Conservation (phyloP, 805 yeast genomes). For the Wickerhamomyces sydowiorum region DNA sequence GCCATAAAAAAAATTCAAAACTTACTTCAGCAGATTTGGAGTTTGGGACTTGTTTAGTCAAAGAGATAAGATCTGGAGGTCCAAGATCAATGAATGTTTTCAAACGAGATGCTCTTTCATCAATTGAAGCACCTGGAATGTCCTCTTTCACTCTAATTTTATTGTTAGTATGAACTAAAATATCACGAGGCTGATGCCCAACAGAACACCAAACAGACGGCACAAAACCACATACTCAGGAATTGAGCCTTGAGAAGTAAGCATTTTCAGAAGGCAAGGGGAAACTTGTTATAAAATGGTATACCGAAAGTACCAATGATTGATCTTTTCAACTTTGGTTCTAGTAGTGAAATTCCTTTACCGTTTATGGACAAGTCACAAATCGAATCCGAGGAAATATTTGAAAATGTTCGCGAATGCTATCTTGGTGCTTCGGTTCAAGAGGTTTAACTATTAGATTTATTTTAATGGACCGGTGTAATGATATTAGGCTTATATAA, state of each 20-base stretch:
- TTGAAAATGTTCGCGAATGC: too few species aligned
- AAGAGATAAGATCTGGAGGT: constrained; percentile 64
- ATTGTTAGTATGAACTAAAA: constrained; percentile 12
- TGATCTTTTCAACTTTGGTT: too few species aligned
- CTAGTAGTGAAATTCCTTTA: too few species aligned
- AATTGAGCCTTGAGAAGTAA: constrained; percentile 52
- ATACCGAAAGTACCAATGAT: background rate
- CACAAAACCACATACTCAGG: constrained; percentile 43
- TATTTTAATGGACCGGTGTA: too few species aligned
- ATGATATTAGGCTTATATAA: too few species aligned
- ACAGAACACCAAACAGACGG: background rate
- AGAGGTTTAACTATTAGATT: too few species aligned
- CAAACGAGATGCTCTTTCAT: constrained; percentile 58
- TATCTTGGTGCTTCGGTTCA: too few species aligned
- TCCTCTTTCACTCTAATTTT: constrained; percentile 48
- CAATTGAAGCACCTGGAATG: constrained; percentile 50
- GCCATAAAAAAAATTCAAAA: too few species aligned
- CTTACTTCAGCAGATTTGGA: constrained; percentile 30
- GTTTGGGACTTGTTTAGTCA: constrained; percentile 56
- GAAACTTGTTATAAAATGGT: background rate
- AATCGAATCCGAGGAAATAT: too few species aligned
- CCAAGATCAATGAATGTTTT: constrained; percentile 62
- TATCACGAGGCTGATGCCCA: background rate
- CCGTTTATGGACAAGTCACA: too few species aligned
- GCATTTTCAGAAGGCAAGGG: constrained; percentile 12